These are phyloP conservation scores for Myochromella boudieri DNA, from an alignment of 768 basidiomycete species.

Conservation along the genomic window DNA sequence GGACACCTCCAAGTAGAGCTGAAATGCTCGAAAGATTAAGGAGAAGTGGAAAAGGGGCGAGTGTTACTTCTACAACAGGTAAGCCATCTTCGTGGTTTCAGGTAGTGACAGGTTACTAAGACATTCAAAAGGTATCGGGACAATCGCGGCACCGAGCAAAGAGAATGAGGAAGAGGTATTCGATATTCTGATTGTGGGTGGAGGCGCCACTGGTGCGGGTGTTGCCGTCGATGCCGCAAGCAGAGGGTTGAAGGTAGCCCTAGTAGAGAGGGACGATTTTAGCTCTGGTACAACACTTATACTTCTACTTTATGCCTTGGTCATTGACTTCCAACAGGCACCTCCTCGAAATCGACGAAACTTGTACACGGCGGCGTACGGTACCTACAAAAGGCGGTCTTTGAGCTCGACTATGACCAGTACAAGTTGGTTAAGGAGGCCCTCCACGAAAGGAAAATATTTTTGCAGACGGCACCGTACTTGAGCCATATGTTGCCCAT, in stretches of 20 bases:
- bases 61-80: not conserved
- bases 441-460: constrained; percentile 87
- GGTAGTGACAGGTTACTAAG: too few relatives aligned
- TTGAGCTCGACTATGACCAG: constrained; percentile 95
- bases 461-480: constrained; percentile 95
- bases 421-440: constrained; percentile 97
- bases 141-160: too few relatives aligned
- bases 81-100: too few relatives aligned
- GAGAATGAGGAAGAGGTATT: constrained; percentile 56
- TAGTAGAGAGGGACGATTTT: constrained; percentile 94
- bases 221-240: constrained; percentile 95
- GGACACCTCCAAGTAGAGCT: constrained; percentile 73
- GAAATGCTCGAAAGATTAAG: constrained; percentile 63
- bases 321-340: constrained; percentile 50
- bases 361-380: constrained; percentile 97
- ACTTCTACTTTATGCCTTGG: not conserved
- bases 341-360: constrained; percentile 96
- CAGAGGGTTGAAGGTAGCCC: constrained; percentile 86
- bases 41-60: constrained; percentile 21
- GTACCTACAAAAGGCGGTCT: constrained; percentile 94
- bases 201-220: constrained; percentile 95
- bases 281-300: constrained; percentile 60
- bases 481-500: constrained; percentile 92
- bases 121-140: too few relatives aligned
- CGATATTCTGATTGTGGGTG: constrained; percentile 85